phyloP scores from a whole-genome alignment of 2,329 filamentous ascomycete species.

The Seiridium unicorne region DNA sequence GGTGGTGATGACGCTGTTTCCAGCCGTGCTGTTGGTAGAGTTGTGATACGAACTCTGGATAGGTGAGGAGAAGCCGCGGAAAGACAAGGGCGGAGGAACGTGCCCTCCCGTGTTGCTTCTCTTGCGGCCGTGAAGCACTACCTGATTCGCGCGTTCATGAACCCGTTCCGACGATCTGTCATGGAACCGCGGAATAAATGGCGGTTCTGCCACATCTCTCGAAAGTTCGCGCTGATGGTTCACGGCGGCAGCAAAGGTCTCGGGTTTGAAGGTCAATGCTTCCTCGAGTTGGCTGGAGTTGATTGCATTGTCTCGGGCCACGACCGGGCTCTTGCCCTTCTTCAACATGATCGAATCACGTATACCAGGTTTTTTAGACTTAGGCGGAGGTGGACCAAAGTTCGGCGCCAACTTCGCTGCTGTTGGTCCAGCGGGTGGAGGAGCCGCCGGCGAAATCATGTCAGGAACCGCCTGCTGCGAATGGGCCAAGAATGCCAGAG shows the following conservation, averaged over 20 bases:
- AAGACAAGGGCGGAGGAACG: conserved; percentile 66
- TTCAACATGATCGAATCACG: conserved; percentile 88
- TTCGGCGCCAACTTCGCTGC: conserved; percentile 44
- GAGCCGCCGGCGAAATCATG: conserved; percentile 47
- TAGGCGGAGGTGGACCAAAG: conserved; percentile 47
- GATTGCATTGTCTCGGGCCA: conserved; percentile 26
- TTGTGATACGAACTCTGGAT: conserved; percentile 39
- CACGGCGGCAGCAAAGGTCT: conserved; percentile 27
- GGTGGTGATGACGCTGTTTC: conserved; percentile 55
- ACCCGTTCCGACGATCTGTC: conserved; percentile 48
- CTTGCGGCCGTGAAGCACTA: conserved; percentile 70
- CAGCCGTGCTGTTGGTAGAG: conserved; percentile 55
- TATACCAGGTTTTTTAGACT: conserved; percentile 57
- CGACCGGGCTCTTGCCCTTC: conserved; percentile 62
- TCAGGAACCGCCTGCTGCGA: conserved; percentile 80
- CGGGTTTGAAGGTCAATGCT: conserved; percentile 31
- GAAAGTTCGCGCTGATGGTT: conserved; percentile 48
- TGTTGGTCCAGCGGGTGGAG: conserved; percentile 38
- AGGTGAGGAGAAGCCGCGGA: conserved; percentile 74
- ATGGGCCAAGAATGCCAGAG: conserved; percentile 90
- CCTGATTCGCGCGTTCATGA: conserved; percentile 41
- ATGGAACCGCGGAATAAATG: conserved; percentile 68
- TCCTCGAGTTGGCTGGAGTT: conserved; percentile 38
- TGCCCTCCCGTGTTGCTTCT: conserved; percentile 85
- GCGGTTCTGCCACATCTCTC: conserved; percentile 66